Evolutionary conservation across 2,329 filamentous ascomycete species (phyloP).

Genomic region (Phoma sp.): DNA sequence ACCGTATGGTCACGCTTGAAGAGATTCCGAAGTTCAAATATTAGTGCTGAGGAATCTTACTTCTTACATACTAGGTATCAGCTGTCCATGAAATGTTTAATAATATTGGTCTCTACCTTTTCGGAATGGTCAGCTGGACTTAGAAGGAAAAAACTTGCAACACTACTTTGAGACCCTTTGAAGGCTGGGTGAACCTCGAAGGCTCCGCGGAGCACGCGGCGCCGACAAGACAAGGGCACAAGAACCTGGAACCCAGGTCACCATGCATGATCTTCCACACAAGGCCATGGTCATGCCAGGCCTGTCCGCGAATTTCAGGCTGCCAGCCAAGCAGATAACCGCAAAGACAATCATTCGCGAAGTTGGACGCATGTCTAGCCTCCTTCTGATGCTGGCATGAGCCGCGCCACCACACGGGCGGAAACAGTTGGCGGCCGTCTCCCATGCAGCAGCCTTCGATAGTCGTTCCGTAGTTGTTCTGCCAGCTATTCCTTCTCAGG

Average conservation of each 20-base stretch:
- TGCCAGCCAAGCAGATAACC: constrained; percentile 17
- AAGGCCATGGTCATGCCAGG: constrained; percentile 9
- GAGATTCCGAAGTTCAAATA: too few species aligned
- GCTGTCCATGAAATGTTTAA: not conserved
- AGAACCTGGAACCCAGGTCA: not conserved
- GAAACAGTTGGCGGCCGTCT: constrained; percentile 13
- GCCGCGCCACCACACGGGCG: constrained; percentile 15
- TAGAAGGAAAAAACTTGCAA: not conserved
- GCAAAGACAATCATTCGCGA: constrained; percentile 12
- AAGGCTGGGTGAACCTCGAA: not conserved
- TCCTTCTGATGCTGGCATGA: constrained; percentile 4
- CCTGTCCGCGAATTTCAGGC: not conserved
- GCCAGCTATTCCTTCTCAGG: constrained; percentile 5
- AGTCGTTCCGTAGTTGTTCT: constrained; percentile 14
- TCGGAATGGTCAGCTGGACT: not conserved
- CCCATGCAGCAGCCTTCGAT: constrained; percentile 16
- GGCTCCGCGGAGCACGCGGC: constrained; percentile 1
- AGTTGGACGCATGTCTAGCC: not conserved
- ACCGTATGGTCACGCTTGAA: too few species aligned
- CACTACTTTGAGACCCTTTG: not conserved
- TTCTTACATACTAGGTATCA: too few species aligned
- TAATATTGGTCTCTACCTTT: not conserved
- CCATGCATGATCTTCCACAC: constrained; percentile 2
- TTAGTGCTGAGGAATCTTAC: too few species aligned
- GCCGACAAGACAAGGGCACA: not conserved